phyloP scores from a whole-genome alignment of 2,329 filamentous ascomycete genomes.

The Talaromyces sp. region DNA sequence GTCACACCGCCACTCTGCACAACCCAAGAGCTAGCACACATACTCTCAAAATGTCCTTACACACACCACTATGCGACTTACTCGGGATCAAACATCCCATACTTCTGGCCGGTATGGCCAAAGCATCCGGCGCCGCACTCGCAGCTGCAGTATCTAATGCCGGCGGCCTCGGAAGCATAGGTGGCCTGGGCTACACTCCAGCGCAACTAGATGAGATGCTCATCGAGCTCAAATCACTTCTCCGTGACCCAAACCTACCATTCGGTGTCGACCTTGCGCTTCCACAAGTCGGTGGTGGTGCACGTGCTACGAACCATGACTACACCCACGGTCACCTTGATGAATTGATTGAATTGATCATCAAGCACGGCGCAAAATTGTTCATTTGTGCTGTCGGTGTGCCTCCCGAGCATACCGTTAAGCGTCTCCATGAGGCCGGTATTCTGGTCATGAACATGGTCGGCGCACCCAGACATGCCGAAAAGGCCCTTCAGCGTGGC shows the following conservation, averaged over 20 bases:
- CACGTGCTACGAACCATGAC: slow-evolving; percentile 90
- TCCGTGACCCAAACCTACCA: slow-evolving; percentile 65
- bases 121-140: slow-evolving; percentile 72
- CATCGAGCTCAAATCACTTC: slow-evolving; percentile 75
- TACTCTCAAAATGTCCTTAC: slow-evolving; percentile 50
- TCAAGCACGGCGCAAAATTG: slow-evolving; percentile 75
- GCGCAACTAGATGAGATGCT: slow-evolving; percentile 76
- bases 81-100: slow-evolving; percentile 84
- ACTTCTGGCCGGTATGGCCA: slow-evolving; percentile 90
- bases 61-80: slow-evolving; percentile 73
- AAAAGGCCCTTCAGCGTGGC: slow-evolving; percentile 80
- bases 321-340: slow-evolving; percentile 88
- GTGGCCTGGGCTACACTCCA: slow-evolving; percentile 65
- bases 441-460: slow-evolving; percentile 98
- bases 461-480: slow-evolving; percentile 83
- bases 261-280: slow-evolving; percentile 92
- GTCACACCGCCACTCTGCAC: not conserved
- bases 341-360: slow-evolving; percentile 80
- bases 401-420: slow-evolving; percentile 69
- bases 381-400: slow-evolving; percentile 90
- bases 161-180: slow-evolving; percentile 69
- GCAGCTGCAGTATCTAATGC: slow-evolving; percentile 87
- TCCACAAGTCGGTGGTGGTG: slow-evolving; percentile 78
- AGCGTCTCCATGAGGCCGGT: slow-evolving; percentile 71
- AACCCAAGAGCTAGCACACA: not conserved